phyloP scores from a whole-genome alignment of 352 stramenopile genomes.

The Globisporangium parvum region DNA sequence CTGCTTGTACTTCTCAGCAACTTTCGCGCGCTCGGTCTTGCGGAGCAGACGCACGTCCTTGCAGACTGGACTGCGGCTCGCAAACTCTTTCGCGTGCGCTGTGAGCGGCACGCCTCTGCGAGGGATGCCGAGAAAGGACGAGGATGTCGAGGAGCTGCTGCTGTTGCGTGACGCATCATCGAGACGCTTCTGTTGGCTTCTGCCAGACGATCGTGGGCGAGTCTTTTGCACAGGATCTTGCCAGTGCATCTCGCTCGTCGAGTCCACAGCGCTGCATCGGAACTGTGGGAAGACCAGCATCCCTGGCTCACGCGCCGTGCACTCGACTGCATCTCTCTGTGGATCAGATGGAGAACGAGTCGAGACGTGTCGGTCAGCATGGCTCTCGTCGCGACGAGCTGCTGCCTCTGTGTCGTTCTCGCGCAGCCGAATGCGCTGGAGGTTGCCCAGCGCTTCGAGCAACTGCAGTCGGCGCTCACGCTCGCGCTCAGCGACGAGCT shows the following conservation, averaged over 20 bases:
- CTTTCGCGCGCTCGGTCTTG: constrained; percentile 33
- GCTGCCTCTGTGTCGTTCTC: background rate
- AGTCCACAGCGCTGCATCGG: background rate
- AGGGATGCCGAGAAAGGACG: constrained; percentile 30
- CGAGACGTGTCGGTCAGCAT: too few relatives aligned
- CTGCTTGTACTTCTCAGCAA: constrained; percentile 35
- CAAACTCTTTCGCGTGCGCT: constrained; percentile 33
- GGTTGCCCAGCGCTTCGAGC: constrained; percentile 26
- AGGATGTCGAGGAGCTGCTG: background rate
- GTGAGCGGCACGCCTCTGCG: constrained; percentile 44
- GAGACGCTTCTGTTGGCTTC: background rate
- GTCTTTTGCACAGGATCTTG: constrained; percentile 27
- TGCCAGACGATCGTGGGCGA: constrained; percentile 1
- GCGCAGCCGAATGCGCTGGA: constrained; percentile 33
- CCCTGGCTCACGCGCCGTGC: background rate
- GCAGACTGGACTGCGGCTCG: constrained; percentile 27
- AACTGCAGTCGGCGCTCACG: constrained; percentile 37
- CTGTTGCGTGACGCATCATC: too few relatives aligned
- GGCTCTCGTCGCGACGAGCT: background rate
- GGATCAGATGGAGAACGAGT: too few relatives aligned
- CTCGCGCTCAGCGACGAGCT: constrained; percentile 20
- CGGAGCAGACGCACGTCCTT: constrained; percentile 42
- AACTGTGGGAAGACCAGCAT: background rate
- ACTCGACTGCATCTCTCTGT: too few relatives aligned
- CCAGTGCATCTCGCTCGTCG: constrained; percentile 22